Conservation (phyloP, 1,284 basidiomycete species). For the Peniophora sp. region DNA sequence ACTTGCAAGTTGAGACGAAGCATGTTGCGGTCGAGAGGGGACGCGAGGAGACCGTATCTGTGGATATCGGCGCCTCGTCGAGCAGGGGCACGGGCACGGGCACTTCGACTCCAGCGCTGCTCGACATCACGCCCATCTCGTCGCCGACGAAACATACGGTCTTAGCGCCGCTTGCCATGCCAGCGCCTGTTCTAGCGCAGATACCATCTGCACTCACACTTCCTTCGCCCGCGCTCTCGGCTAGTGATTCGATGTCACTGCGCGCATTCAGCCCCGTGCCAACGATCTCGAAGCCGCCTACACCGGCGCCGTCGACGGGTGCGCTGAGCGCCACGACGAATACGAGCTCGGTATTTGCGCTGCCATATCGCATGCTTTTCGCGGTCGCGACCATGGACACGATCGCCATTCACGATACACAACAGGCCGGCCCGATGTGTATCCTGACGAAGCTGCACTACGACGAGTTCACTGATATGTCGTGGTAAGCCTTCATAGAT, state of each 20-base stretch:
- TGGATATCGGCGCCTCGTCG: conserved; percentile 42
- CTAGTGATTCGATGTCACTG: conserved; percentile 33
- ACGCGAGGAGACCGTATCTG: conserved; percentile 52
- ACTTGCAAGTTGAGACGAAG: conserved; percentile 36
- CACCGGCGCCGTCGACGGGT: conserved; percentile 34
- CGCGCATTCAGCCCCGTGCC: conserved; percentile 47
- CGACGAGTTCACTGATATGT: conserved; percentile 94
- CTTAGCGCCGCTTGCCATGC: conserved; percentile 25
- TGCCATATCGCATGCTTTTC: conserved; percentile 93
- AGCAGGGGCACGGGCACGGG: conserved; percentile 10
- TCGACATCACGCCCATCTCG: conserved; percentile 2
- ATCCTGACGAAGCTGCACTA: conserved; percentile 95
- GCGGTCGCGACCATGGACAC: conserved; percentile 97
- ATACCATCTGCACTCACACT: conserved; percentile 17
- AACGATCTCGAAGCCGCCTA: conserved; percentile 43
- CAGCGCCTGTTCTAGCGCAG: conserved; percentile 27
- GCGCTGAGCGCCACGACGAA: too few relatives aligned
- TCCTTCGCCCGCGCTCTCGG: conserved; percentile 53
- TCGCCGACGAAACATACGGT: conserved; percentile 20
- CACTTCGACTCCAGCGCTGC: conserved; percentile 8
- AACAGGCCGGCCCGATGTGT: conserved; percentile 89
- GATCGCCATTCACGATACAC: conserved; percentile 93
- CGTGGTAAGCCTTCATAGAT: conserved; percentile 61
- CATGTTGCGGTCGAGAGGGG: conserved; percentile 60
- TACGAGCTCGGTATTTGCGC: conserved; percentile 61